Evolutionary conservation across 2,329 filamentous ascomycete species (phyloP), one percentile per base, ranked within the genome.

Genomic region (Neoascochyta sp.): DNA sequence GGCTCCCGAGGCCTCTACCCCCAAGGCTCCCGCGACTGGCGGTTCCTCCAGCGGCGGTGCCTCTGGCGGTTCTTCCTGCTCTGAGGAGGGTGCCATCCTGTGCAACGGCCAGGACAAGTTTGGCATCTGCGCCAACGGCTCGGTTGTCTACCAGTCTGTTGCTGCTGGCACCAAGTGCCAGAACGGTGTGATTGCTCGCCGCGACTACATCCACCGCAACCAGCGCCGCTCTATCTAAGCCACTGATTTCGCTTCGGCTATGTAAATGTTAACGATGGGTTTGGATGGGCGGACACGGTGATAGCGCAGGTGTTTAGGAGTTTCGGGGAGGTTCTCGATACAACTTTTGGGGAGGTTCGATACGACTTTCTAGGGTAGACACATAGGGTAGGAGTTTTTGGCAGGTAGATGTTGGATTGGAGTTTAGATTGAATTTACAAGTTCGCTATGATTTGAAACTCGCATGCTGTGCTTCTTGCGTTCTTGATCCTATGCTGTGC

Each of bases 141-240:
- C 43, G 9, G 57, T 63, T 3, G 29, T 61, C 8, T 66, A 53
- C 38, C 62, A 65, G 43, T 21, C 49, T 15, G 64, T 70, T 3
- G 65, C 69, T 12, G 34, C 50, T 1, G 69, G 68, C 3, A 71
- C 67, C 1, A 56, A 53, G 20, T 71, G 68, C 45, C 24, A 40
- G 9, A 47, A 59, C 27, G 65, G 65, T 8, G 36, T 47, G 27
- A 65, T 70, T 29, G 36, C 36, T 9, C 54, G 48, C 32, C 52
- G 54, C n/a, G 41, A 43, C 3, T 57, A 45, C 15, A 27, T 28
- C 5, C 49, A 51, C 30, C 51, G 49, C 24, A 30, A 28, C 20
- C 42, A 43, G 33, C 50, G 50, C 23, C 29, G 29, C 22, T 27
- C 31, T 20, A 20, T 39, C 25, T 39, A 32, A 24, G 13, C 20